Base-by-base conservation (phyloP, 2,329 filamentous ascomycete genomes). In the Apiospora kogelbergensis region DNA sequence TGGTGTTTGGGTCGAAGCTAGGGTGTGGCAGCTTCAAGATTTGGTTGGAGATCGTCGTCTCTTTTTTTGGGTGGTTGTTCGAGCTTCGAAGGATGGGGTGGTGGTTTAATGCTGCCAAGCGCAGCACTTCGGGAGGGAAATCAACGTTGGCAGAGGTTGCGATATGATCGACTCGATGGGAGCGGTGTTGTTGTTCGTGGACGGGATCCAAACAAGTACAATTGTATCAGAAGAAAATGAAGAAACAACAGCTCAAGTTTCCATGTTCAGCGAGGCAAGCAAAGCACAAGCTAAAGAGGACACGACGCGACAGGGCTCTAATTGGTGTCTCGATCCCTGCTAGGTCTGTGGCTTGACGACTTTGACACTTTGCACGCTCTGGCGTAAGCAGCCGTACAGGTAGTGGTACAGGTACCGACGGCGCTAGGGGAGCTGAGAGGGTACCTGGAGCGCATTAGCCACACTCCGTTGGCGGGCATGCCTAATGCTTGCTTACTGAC, bases 231-330 rank as follows among this genome's bases (percentile, higher is more conserved):
- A 20, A 44, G 20, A 44, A 53, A 53, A 53, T 15, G 11, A 30
- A 53, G 15, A 33, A 33, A 57, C 26, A 57, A 60, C 30, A 60
- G 53, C 53, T 60, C 26, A 37, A 60, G 26, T n/a, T 6, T n/a
- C 17, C 11, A 60, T 60, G 26, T 22, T n/a, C 24, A 24, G n/a
- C 45, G 9, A 13, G 45, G 45, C 53, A 60, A 37, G 42, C 48
- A 60, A n/a, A 48, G 48, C 48, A 44, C 33, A 33, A 33, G 33
- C 53, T 60, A 37, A 60, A 42, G 30, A 63, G 63, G 63, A 65
- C 63, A 65, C 63, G 63, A 65, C 63, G 63, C 63, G 63, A 65
- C 63, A 65, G 63, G 63, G 37, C 41, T 65, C 63, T 65, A 41
- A 65, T 65, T 65, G 63, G 63, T 42, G 60, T 26, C 48, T 22